Base-by-base conservation (phyloP, 1,139 yeast species). In the Martiniozyma asiatica region DNA sequence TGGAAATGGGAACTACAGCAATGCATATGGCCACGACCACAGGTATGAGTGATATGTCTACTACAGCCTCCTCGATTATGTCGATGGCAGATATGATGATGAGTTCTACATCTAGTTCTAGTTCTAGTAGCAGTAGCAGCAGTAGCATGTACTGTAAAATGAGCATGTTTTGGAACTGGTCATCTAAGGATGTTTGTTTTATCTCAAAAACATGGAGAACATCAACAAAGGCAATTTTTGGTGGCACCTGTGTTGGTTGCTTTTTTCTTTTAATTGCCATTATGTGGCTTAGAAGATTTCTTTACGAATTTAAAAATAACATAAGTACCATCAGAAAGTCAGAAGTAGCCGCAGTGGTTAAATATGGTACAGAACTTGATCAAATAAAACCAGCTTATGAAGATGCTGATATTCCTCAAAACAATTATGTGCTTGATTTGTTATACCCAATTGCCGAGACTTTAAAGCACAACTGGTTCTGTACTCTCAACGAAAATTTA, bases 231-330 rank as follows among this genome's bases (percentile, higher is more conserved):
- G 77, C 74, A 2, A 67, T 61, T 48, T 75, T 76, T 56, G 84
- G 78, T 7, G 84, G 82, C 8, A 61, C 80, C 0, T 76, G 84
- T 51, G 59, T 76, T 25, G 82, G 81, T 8, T 71, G 71, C 5
- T 67, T 73, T 46, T 54, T 64, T 19, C 49, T 77, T 34, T 74
- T 71, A 4, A 50, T 73, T 22, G 61, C 65, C 6, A 58, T 73
- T 9, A 75, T 72, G 44, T 65, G 75, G 67, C 51, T 73, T 34
- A 66, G 68, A 41, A 56, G 81, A 18, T 48, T 68, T 20, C 58
- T 67, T 26, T 57, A 73, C 26, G 80, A 73, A 42, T 71, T 68
- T 37, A 74, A 66, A 44, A 40, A 51, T 9, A 53, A 58, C 24
- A 44, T 66, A 16, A 49, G 56, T 6, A 44, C 47, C 14, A 22